These are phyloP conservation scores for Tulasnella sp. DNA, from an alignment of 768 basidiomycete genomes.

Conservation along the genomic window DNA sequence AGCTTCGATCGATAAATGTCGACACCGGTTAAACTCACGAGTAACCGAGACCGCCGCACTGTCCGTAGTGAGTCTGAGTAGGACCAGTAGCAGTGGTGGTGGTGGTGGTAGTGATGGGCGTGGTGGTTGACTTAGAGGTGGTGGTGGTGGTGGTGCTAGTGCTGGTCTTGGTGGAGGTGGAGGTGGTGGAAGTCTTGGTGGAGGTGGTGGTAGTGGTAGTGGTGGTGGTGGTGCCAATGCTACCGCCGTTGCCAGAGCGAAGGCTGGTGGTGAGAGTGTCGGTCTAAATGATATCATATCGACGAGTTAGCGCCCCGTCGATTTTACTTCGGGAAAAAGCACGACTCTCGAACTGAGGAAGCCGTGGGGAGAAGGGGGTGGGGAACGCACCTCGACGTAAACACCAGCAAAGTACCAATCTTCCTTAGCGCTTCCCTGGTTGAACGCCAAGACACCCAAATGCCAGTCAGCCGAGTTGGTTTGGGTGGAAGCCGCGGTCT, in stretches of 20 bases:
- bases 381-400: slow-evolving; percentile 45
- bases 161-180: slow-evolving; percentile 4
- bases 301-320: too few species aligned
- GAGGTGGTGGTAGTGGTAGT: slow-evolving; percentile 57
- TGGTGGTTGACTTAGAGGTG: neutral
- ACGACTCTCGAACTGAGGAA: too few species aligned
- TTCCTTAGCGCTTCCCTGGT: slow-evolving; percentile 40
- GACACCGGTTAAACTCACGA: neutral
- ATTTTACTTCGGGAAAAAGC: too few species aligned
- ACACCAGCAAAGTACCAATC: slow-evolving; percentile 60
- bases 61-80: neutral
- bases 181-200: slow-evolving; percentile 41
- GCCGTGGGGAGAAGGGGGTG: too few species aligned
- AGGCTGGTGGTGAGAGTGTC: slow-evolving; percentile 6
- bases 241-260: slow-evolving; percentile 11
- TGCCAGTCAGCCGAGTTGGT: slow-evolving; percentile 41
- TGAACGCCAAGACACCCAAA: slow-evolving; percentile 54
- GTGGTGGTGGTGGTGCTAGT: neutral
- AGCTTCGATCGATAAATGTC: too few species aligned
- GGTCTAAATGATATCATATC: too few species aligned
- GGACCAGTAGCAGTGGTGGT: neutral
- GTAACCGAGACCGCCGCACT: neutral
- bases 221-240: slow-evolving; percentile 32
- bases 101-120: neutral
- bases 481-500: slow-evolving; percentile 48